Evolutionary conservation across 2,329 filamentous ascomycete species (phyloP), one percentile per base, ranked within the genome.

Genomic region (Diplodia scrobiculata): DNA sequence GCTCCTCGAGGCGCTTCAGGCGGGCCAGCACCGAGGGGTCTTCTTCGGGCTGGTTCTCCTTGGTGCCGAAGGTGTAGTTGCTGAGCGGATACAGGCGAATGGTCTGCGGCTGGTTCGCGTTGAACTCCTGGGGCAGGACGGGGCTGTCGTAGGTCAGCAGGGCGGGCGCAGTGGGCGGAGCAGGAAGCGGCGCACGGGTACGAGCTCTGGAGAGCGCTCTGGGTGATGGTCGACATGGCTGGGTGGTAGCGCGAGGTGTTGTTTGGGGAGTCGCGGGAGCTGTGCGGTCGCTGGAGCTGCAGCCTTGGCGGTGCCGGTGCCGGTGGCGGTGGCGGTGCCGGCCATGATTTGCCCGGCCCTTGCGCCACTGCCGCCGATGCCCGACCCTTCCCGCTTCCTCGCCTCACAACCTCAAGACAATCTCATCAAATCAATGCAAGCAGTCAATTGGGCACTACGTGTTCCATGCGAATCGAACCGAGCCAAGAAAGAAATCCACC

Each of bases 61-160:
- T 99, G 68, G 96, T 96, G 69, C 94, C 94, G 74, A 99, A 98
- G 27, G 95, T 98, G 84, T 99, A 99, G 84, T 98, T 99, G 71
- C 92, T 97, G 58, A 99, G 86, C 38, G 95, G 95, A 76, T 93
- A 98, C 29, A 99, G 86, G 63, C 91, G 91, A 74, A 99, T 93
- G 1, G 92, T 95, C 72, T 88, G 82, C 38, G 94, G 92, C 79
- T 99, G 95, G 77, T 94, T 92, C 63, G 86, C 88, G 76, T 93
- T 91, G 85, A 99, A 99, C 71, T 88, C 81, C 69, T 91, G 88
- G 29, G 93, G 92, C 63, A 91, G 85, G 69, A 89, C 87, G 27
- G 94, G 92, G 19, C 86, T 87, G 48, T 2, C 38, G 60, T 11
- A 63, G 54, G 53, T 62, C 62, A 48, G 32, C 52, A 19, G 38